Evolutionary conservation across 2,329 filamentous ascomycete genomes (phyloP).

Genomic region (Sclerotinia spermophila): DNA sequence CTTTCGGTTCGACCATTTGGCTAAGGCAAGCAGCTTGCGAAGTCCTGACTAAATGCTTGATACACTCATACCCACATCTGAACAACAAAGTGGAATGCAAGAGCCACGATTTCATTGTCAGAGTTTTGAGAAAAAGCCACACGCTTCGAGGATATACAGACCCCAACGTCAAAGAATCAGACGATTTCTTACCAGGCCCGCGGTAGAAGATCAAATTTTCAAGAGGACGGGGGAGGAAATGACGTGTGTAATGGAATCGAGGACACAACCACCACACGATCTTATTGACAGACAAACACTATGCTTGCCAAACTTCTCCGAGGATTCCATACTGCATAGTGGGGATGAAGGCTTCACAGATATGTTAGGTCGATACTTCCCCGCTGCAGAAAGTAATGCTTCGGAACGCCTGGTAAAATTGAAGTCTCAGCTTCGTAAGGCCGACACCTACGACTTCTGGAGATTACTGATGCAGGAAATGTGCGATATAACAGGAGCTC

Average conservation of each 20-base stretch:
- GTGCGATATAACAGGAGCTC: slow-evolving; percentile 58
- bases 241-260: slow-evolving; percentile 19
- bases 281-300: slow-evolving; percentile 32
- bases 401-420: slow-evolving; percentile 57
- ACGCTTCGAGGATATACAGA: slow-evolving; percentile 29
- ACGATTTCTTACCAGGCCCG: slow-evolving; percentile 20
- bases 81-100: slow-evolving; percentile 28
- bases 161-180: slow-evolving; percentile 30
- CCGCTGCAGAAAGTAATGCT: slow-evolving; percentile 54
- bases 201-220: slow-evolving; percentile 15
- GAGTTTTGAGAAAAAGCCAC: slow-evolving; percentile 24
- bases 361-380: slow-evolving; percentile 38
- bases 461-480: slow-evolving; percentile 59
- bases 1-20: background rate
- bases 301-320: slow-evolving; percentile 32
- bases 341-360: slow-evolving; percentile 34
- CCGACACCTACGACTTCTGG: slow-evolving; percentile 61
- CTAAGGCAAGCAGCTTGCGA: slow-evolving; percentile 15
- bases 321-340: slow-evolving; percentile 30
- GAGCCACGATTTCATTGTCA: slow-evolving; percentile 22
- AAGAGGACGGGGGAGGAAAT: slow-evolving; percentile 23
- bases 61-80: background rate
- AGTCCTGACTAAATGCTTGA: slow-evolving; percentile 12
- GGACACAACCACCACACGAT: slow-evolving; percentile 21
- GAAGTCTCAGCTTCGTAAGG: slow-evolving; percentile 51